Base-by-base conservation (phyloP, 2,329 filamentous ascomycete species). In the Aquanectria penicillioides region DNA sequence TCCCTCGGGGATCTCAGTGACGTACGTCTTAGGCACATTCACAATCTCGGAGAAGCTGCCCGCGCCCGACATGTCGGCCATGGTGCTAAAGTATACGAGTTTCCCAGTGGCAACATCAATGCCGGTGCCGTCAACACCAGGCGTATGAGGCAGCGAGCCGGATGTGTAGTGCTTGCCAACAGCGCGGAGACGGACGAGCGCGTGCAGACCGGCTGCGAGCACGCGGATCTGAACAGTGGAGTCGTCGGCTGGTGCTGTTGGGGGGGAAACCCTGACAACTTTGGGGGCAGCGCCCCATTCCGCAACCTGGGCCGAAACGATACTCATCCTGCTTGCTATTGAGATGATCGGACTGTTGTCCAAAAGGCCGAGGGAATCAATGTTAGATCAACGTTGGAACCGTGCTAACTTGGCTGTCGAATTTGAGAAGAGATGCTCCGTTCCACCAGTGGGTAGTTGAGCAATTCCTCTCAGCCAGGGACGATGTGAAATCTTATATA, bases 101-200 rank as follows among this genome's bases (percentile, higher is more conserved):
- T 79, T 69, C 33, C 81, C 81, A 1, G 80, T 80, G 1, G 76
- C 66, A 6, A 77, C 75, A 49, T 80, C 73, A 7, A 71, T 66
- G 36, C 81, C 85, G 1, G 85, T 80, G 55, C 83, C 84, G 65
- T 87, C 85, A 11, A 81, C 73, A 10, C 84, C 84, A 0, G 81
- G 80, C 1, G 77, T 72, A 65, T 86, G 82, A 1, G 84, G 86
- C 0, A 84, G 78, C 0, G 68, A 67, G 6, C 75, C 74, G 3
- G 80, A 76, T 17, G 79, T 79, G 74, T 86, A 87, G 72, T 87
- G 85, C n/a, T 71, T 75, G 2, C 85, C 85, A 1, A 78, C 62
- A 15, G 84, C 85, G 25, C 84, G 80, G 34, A 76, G 75, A 44
- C 81, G 81, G 37, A 87, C 85, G 5, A 87, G 73, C 11, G 79